Conservation (phyloP, 768 basidiomycete genomes). For the Strobilomyces echinocephalus region DNA sequence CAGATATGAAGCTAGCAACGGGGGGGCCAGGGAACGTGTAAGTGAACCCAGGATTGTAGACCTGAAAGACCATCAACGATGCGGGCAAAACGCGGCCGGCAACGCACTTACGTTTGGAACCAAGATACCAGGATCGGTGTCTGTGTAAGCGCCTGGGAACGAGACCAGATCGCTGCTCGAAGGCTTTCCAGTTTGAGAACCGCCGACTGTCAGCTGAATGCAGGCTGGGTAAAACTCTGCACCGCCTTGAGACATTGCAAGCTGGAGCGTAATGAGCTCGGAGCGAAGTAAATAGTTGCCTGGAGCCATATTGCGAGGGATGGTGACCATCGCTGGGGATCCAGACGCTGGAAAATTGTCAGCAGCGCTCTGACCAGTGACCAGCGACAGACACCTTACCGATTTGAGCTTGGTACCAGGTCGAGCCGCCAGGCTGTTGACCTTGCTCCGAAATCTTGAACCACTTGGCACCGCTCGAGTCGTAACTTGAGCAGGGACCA, state of each 20-base stretch:
- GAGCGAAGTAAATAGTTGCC: conserved; percentile 74
- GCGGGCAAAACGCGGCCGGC: not conserved
- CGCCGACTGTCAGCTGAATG: conserved; percentile 25
- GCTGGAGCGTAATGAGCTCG: conserved; percentile 74
- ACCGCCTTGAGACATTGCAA: conserved; percentile 47
- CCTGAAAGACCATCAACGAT: conserved; percentile 7
- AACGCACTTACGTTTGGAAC: conserved; percentile 37
- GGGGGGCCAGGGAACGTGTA: conserved; percentile 54
- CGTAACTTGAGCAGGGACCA: conserved; percentile 52
- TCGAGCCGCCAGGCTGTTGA: conserved; percentile 25
- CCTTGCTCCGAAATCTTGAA: conserved; percentile 68
- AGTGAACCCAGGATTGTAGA: conserved; percentile 24
- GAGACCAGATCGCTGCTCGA: conserved; percentile 38
- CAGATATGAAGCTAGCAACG: conserved; percentile 34
- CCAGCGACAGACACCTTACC: conserved; percentile 31
- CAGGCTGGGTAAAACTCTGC: conserved; percentile 39
- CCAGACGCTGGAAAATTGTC: conserved; percentile 32
- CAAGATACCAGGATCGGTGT: conserved; percentile 64
- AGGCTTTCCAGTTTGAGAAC: conserved; percentile 23
- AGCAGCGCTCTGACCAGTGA: not conserved
- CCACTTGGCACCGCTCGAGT: conserved; percentile 54
- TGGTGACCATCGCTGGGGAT: conserved; percentile 32
- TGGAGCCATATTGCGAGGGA: conserved; percentile 50
- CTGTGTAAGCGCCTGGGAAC: conserved; percentile 68
- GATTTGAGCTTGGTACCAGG: conserved; percentile 49